Conservation (phyloP, 768 basidiomycete genomes). For the Trametes elegans region DNA sequence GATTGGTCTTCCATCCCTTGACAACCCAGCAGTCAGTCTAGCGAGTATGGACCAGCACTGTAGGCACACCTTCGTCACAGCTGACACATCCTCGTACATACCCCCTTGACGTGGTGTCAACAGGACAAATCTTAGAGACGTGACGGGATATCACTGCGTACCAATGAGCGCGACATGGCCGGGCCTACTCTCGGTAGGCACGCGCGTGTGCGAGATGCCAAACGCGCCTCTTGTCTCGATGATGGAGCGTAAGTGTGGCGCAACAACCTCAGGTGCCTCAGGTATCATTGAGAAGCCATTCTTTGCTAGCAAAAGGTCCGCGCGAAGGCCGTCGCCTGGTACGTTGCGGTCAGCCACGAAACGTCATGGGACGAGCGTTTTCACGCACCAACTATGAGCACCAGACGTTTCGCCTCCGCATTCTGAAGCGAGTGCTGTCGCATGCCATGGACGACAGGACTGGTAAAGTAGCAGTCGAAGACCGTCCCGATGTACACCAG, state of each 20-base stretch:
- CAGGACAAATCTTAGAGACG: not conserved
- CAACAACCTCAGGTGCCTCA: slow-evolving; percentile 55
- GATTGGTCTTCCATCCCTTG: slow-evolving; percentile 86
- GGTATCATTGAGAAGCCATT: slow-evolving; percentile 58
- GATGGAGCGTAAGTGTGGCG: slow-evolving; percentile 73
- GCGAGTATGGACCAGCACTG: not conserved
- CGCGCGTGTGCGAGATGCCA: slow-evolving; percentile 82
- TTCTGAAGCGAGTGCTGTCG: slow-evolving; percentile 43
- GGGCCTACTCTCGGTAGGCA: slow-evolving; percentile 85
- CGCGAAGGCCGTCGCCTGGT: slow-evolving; percentile 78
- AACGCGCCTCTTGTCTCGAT: slow-evolving; percentile 67
- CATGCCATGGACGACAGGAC: slow-evolving; percentile 81
- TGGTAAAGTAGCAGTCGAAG: slow-evolving; percentile 89
- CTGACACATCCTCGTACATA: slow-evolving; percentile 90
- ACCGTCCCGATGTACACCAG: slow-evolving; percentile 66
- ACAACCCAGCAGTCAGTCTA: slow-evolving; percentile 4
- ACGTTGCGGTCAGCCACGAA: not conserved
- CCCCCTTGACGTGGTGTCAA: slow-evolving; percentile 41
- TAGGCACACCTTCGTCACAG: slow-evolving; percentile 65
- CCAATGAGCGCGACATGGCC: slow-evolving; percentile 90
- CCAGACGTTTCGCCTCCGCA: slow-evolving; percentile 67
- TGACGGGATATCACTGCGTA: slow-evolving; percentile 24
- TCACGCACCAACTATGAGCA: slow-evolving; percentile 71
- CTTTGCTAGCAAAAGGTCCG: slow-evolving; percentile 70
- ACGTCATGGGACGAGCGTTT: not conserved